Base-by-base conservation (phyloP, 306 rosid genomes). In the Canavalia gladiata region DNA sequence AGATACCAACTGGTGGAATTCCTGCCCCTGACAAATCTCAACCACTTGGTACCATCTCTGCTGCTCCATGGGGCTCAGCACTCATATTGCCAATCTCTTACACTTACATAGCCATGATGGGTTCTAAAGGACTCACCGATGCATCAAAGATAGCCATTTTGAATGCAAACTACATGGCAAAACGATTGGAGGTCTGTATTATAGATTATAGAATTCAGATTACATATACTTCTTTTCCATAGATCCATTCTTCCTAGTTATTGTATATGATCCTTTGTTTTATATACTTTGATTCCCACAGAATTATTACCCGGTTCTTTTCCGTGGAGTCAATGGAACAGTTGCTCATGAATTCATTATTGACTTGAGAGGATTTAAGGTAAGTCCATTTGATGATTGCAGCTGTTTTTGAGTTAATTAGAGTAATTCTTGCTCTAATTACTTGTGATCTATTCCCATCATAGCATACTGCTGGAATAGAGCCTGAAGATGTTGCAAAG, bases 21-120 rank as follows among this genome's bases (percentile, higher is more conserved):
- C 99, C 99, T 81, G 91, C 92, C 39, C 94, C 98, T 0, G 94
- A 90, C 41, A 81, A 89, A 30, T 42, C 89, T 77, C 92, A 94
- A 77, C 99, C 99, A 73, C 97, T 96, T 13, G 99, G 99, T 59
- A 81, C 95, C 74, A 96, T 96, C 82, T 84, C 99, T 59, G 98
- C 99, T 79, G 99, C 99, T 59, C 99, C 99, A 74, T 96, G 99
- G 99, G 99, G 99, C 11, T 96, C 99, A 62, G 99, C 99, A 63
- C 99, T 96, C 78, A 96, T 96, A 80, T 91, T 96, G 81, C 99
- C 99, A 35, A 96, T 96, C 72, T 96, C 99, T 37, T 96, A 96
- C 81, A 90, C 98, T 73, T 96, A 96, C 81, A 92, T 96, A 31
- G 99, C 97, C 68, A 96, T 96, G 99, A 96, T 96, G 99, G 99